Percentiles rank a stretch among this genome's conserved stretches.
phyloP scores from a whole-genome alignment of 2,329 filamentous ascomycete genomes.

The Pyrenochaeta sp. region DNA sequence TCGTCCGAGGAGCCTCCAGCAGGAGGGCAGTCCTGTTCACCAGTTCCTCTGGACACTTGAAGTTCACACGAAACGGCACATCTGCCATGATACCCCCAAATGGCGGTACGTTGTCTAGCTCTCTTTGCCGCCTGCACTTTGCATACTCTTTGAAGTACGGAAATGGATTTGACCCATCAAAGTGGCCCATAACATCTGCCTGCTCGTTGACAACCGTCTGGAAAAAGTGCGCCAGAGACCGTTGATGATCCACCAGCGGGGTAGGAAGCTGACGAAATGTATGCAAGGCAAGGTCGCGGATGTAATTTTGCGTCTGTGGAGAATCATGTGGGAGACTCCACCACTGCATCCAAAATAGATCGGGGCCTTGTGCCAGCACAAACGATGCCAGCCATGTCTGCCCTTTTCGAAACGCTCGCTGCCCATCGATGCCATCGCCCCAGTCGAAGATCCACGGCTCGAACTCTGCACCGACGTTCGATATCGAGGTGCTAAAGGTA shows the following conservation, averaged over 20 bases:
- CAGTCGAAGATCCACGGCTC: constrained; percentile 41
- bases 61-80: constrained; percentile 40
- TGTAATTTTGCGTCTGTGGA: constrained; percentile 27
- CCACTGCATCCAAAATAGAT: constrained; percentile 45
- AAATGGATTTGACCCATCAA: constrained; percentile 25
- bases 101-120: constrained; percentile 14
- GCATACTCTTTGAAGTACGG: constrained; percentile 35
- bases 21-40: constrained; percentile 13
- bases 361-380: constrained; percentile 38
- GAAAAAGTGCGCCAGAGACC: constrained; percentile 26
- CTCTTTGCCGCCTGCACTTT: constrained; percentile 19
- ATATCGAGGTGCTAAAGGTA: constrained; percentile 35
- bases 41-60: constrained; percentile 37
- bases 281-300: constrained; percentile 36
- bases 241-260: constrained; percentile 27
- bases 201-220: constrained; percentile 32
- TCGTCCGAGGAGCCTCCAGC: no score
- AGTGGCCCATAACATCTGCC: constrained; percentile 14
- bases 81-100: constrained; percentile 27
- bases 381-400: constrained; percentile 46
- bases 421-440: constrained; percentile 35
- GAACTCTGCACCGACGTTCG: constrained; percentile 33
- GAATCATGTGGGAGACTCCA: constrained; percentile 24
- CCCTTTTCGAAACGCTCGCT: constrained; percentile 33
- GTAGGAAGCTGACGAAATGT: constrained; percentile 25